phyloP scores from a whole-genome alignment of 2,329 filamentous ascomycete species.

The Fusarium solani-melongenae region DNA sequence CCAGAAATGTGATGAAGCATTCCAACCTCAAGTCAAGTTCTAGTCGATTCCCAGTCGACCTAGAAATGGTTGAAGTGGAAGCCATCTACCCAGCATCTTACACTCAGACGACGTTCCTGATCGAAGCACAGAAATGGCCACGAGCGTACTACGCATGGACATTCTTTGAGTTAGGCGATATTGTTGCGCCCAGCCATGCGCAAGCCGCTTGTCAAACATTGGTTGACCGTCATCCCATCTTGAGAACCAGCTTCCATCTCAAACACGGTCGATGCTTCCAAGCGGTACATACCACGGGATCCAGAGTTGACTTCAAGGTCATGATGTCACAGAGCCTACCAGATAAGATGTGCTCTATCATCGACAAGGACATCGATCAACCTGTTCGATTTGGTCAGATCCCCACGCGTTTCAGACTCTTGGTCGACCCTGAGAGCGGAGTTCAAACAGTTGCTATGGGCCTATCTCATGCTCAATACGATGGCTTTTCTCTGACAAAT shows the following conservation, averaged over 20 bases:
- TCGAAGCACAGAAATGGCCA: background rate
- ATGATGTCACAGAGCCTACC: background rate
- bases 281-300: background rate
- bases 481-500: background rate
- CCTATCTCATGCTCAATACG: background rate
- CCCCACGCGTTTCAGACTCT: background rate
- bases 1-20: background rate
- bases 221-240: background rate
- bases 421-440: background rate
- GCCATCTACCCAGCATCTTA: background rate
- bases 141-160: background rate
- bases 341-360: background rate
- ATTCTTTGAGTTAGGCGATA: background rate
- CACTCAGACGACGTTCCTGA: background rate
- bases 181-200: background rate
- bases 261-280: background rate
- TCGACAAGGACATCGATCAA: background rate
- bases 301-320: background rate
- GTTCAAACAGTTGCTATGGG: background rate
- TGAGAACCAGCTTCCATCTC: background rate
- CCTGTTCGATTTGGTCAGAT: background rate
- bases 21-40: background rate
- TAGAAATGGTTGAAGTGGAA: background rate
- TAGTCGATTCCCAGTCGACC: background rate
- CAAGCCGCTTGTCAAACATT: background rate